A percentile compares a stretch with the other conserved stretches of the same genome.
These are phyloP conservation scores for Euclidium syriacum DNA, from an alignment of 345 rosid genomes.

Conservation along the genomic window DNA sequence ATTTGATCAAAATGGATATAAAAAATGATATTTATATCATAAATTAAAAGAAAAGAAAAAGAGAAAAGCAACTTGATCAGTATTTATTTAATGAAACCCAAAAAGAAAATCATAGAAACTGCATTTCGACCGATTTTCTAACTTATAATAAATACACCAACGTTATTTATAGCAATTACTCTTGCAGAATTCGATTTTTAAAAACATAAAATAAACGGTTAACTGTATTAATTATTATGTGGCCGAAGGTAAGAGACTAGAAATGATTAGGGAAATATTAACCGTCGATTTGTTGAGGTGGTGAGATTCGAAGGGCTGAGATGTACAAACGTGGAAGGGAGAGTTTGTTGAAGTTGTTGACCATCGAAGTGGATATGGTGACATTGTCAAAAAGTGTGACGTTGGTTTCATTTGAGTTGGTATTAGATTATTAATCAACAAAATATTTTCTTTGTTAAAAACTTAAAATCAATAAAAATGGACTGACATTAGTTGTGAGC, in stretches of 20 bases:
- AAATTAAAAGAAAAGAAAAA: neutral
- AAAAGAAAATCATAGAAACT: neutral
- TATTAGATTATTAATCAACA: neutral
- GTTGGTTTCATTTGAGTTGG: slow-evolving; percentile 27
- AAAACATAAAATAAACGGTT: neutral
- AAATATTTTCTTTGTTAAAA: neutral
- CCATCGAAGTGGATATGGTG: slow-evolving; percentile 34
- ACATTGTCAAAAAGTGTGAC: slow-evolving; percentile 34
- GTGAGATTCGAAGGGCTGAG: neutral
- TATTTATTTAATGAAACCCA: neutral
- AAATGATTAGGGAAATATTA: neutral
- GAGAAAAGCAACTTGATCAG: slow-evolving; percentile 3
- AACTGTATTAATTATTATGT: too few species aligned
- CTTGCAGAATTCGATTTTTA: neutral
- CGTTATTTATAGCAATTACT: neutral
- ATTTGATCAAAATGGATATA: neutral
- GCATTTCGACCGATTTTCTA: neutral
- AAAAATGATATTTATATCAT: neutral
- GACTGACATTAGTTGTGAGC: neutral
- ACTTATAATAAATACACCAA: neutral
- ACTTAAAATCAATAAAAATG: neutral
- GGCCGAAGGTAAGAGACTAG: neutral
- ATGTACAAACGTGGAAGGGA: neutral
- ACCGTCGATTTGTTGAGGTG: slow-evolving; percentile 11
- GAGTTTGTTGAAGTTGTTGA: slow-evolving; percentile 32